Percentiles rank a stretch among this genome's conserved stretches.
Conservation (phyloP, 139 green algal species). For the Coelastrella sp. region DNA sequence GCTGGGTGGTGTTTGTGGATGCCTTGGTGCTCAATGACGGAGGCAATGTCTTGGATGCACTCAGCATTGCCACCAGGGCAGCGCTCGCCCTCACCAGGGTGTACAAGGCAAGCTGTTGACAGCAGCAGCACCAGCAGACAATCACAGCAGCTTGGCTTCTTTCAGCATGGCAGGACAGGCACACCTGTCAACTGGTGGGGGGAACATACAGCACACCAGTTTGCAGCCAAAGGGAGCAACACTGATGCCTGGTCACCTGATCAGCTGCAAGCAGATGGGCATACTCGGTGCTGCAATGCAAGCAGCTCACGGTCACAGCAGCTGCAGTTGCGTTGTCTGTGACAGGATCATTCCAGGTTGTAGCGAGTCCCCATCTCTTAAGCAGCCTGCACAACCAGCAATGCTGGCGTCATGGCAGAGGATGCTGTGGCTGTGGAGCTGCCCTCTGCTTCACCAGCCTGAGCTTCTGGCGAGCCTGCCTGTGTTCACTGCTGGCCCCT, state of each 20-base stretch:
- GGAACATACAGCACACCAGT: background rate
- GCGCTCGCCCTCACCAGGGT: constrained; percentile 76
- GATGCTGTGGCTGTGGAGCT: no score
- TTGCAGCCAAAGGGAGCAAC: background rate
- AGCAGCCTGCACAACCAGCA: no score
- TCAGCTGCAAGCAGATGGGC: no score
- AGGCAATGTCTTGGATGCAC: constrained; percentile 84
- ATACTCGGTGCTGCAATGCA: no score
- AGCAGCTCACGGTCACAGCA: no score
- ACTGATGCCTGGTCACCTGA: no score
- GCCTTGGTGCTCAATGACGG: constrained; percentile 85
- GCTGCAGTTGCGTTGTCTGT: background rate
- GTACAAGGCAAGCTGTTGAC: constrained; percentile 49
- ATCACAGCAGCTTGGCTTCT: background rate
- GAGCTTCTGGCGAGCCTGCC: background rate
- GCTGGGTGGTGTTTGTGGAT: constrained; percentile 89
- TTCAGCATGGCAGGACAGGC: no score
- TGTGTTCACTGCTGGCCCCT: background rate
- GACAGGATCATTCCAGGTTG: no score
- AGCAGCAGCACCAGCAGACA: background rate
- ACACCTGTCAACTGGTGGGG: no score
- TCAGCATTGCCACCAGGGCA: constrained; percentile 75
- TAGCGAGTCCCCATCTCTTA: no score
- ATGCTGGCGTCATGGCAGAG: no score
- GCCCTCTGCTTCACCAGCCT: no score